Percentiles rank a stretch among this genome's conserved stretches.
phyloP scores from a whole-genome alignment of 805 yeast genomes.

The Metschnikowia vanudenii region DNA sequence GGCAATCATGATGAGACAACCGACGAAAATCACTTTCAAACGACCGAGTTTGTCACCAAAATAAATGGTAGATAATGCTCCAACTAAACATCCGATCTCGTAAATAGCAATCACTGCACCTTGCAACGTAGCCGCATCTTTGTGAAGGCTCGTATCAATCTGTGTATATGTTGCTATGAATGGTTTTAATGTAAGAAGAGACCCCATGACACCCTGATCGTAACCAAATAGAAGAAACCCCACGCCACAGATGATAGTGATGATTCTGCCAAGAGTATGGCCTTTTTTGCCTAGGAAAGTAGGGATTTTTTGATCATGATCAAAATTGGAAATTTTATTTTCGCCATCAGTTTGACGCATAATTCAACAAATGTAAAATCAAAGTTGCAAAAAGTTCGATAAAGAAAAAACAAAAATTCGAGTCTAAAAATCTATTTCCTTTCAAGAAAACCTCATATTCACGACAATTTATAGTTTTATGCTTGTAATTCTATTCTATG shows the following conservation, averaged over 20 bases:
- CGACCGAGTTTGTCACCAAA: conserved; percentile 25
- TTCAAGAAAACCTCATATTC: too few relatives aligned
- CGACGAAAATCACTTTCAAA: conserved; percentile 22
- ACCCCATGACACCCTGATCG: conserved; percentile 44
- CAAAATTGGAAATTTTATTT: conserved; percentile 2
- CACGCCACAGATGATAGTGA: conserved; percentile 18
- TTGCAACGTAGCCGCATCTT: conserved; percentile 19
- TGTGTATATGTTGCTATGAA: conserved; percentile 20
- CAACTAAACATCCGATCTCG: conserved; percentile 24
- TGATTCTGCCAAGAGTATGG: conserved; percentile 9
- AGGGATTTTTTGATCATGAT: conserved; percentile 9
- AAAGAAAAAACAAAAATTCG: neutral
- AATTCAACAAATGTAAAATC: neutral
- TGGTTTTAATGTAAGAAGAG: conserved; percentile 22
- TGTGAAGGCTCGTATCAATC: conserved; percentile 17
- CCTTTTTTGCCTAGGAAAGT: conserved; percentile 15
- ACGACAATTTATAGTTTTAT: too few relatives aligned
- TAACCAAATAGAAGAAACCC: conserved; percentile 38
- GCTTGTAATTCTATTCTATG: too few relatives aligned
- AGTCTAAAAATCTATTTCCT: neutral
- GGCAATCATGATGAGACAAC: conserved; percentile 21
- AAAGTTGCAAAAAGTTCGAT: neutral
- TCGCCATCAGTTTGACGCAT: conserved; percentile 4
- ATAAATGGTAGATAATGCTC: conserved; percentile 23
- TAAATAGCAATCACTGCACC: conserved; percentile 25